These are phyloP conservation scores for Saccharomycopsis amapae DNA, from an alignment of 805 yeast genomes.

Conservation along the genomic window DNA sequence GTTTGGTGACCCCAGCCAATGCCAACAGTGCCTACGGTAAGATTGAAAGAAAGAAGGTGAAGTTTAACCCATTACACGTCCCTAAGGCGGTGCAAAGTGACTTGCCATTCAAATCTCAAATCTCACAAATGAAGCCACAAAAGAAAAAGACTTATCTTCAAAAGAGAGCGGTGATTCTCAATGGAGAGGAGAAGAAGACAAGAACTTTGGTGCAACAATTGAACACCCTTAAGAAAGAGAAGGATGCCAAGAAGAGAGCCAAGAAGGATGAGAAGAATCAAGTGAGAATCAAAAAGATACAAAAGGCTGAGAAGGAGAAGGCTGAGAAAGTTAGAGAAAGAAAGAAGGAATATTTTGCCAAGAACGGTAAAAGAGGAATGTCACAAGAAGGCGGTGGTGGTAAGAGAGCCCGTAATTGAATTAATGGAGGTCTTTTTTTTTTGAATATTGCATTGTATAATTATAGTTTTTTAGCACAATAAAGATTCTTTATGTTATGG, in stretches of 20 bases:
- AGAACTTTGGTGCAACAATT: conserved; percentile 83
- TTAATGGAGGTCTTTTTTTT: background rate
- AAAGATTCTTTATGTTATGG: background rate
- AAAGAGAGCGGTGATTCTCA: conserved; percentile 89
- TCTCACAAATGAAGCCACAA: conserved; percentile 82
- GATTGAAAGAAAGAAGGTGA: conserved; percentile 77
- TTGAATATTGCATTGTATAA: background rate
- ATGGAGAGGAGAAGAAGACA: conserved; percentile 90
- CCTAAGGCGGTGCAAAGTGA: conserved; percentile 71
- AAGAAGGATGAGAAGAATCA: conserved; percentile 50
- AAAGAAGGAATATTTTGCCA: conserved; percentile 79
- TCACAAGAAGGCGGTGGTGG: conserved; percentile 10
- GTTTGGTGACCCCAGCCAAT: conserved; percentile 53
- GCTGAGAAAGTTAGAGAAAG: conserved; percentile 73
- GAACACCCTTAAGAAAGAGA: conserved; percentile 75
- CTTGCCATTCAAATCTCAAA: conserved; percentile 89
- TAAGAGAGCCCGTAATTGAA: background rate
- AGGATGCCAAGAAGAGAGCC: conserved; percentile 65
- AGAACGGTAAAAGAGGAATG: conserved; percentile 42
- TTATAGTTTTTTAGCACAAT: background rate
- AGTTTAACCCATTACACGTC: conserved; percentile 80
- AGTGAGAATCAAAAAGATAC: conserved; percentile 66
- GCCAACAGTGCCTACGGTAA: conserved; percentile 51
- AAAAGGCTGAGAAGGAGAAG: conserved; percentile 64
- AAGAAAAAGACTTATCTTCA: conserved; percentile 72